phyloP scores from a whole-genome alignment of 495 filamentous ascomycete species.

The Cercophora newfieldiana region DNA sequence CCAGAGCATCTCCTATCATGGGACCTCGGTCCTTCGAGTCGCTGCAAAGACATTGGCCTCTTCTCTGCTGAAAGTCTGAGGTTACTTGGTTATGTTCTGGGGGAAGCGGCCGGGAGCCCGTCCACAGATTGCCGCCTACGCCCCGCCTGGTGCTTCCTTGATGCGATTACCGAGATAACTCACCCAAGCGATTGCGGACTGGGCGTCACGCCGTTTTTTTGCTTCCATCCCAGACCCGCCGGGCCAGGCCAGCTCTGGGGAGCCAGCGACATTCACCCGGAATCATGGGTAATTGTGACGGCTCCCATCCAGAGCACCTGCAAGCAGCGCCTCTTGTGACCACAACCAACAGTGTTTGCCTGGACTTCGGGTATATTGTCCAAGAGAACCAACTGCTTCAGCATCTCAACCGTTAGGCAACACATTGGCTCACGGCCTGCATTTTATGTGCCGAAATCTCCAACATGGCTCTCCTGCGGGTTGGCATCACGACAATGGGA shows the following conservation, averaged over 20 bases:
- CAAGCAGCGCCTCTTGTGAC: constrained; percentile 1
- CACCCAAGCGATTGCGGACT: constrained; percentile 4
- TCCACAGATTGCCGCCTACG: neutral
- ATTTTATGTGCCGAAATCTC: neutral
- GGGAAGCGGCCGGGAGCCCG: neutral
- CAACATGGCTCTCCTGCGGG: constrained; percentile 5
- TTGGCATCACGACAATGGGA: neutral
- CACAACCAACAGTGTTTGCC: constrained; percentile 10
- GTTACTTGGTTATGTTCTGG: neutral
- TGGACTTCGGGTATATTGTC: constrained; percentile 9
- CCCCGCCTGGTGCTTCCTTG: neutral
- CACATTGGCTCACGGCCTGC: neutral
- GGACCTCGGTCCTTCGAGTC: too few relatives aligned
- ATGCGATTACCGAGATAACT: constrained; percentile 15
- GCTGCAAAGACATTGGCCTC: too few relatives aligned
- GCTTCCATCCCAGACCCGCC: neutral
- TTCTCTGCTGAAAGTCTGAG: neutral
- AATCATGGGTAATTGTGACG: constrained; percentile 14
- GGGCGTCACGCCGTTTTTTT: neutral
- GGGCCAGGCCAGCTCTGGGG: constrained; percentile 11
- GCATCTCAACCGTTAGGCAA: neutral
- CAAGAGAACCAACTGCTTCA: constrained; percentile 2
- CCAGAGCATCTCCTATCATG: neutral
- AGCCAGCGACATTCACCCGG: constrained; percentile 15
- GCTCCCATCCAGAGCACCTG: constrained; percentile 8